Evolutionary conservation across 2,329 filamentous ascomycete species (phyloP).

Genomic region (Pestalotiopsis sp.): DNA sequence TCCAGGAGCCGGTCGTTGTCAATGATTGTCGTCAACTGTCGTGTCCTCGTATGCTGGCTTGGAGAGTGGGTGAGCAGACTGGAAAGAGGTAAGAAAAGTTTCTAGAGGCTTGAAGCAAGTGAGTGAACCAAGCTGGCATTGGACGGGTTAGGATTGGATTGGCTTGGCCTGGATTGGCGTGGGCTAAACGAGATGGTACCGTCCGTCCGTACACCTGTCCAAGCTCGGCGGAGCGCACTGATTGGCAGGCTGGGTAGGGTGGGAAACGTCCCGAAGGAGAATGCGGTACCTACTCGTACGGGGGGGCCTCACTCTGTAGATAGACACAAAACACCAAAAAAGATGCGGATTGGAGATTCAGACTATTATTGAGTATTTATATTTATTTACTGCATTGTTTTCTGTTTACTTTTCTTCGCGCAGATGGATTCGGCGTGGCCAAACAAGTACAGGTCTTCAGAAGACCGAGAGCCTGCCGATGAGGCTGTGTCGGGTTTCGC

Average conservation of each 20-base stretch:
- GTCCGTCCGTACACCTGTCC: not conserved
- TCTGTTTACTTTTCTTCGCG: not conserved
- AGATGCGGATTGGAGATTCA: not conserved
- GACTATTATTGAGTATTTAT: not conserved
- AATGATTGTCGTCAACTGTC: slow-evolving; percentile 4
- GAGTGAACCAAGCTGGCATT: not conserved
- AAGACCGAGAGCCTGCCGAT: not conserved
- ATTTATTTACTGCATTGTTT: not conserved
- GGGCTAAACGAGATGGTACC: slow-evolving; percentile 5
- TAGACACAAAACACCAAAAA: too few relatives aligned
- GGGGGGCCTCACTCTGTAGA: too few relatives aligned
- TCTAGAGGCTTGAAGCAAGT: not conserved
- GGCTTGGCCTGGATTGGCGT: slow-evolving; percentile 6
- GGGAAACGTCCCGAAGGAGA: not conserved
- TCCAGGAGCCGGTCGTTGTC: not conserved
- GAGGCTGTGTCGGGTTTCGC: not conserved
- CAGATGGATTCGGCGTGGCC: not conserved
- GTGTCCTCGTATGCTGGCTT: slow-evolving; percentile 1
- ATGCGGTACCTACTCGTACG: too few relatives aligned
- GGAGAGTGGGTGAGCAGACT: not conserved
- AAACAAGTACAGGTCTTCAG: not conserved
- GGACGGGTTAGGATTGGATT: not conserved
- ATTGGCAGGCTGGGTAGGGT: slow-evolving; percentile 1
- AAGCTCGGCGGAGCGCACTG: not conserved
- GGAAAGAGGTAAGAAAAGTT: slow-evolving; percentile 7